Evolutionary conservation across 2,329 filamentous ascomycete species (phyloP), one percentile per base, ranked within the genome.

Genomic region (Fusarium azukiicola): DNA sequence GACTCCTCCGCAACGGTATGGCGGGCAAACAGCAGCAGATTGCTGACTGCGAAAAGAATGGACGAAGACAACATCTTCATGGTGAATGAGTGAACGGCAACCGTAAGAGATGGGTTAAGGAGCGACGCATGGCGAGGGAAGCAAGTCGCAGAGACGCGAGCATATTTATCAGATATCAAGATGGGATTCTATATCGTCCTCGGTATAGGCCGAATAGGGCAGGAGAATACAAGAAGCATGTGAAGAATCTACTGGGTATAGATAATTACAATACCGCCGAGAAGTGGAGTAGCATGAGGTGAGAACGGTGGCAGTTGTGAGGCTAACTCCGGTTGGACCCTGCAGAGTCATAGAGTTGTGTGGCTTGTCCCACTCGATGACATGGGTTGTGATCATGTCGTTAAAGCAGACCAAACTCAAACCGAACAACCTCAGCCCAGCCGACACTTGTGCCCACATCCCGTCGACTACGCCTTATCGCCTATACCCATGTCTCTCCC

Each of bases 341-440:
- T 46, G 38, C 5, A 38, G 10, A 66, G 63, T 23, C 27, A 47
- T 67, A 23, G 44, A 67, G 44, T 49, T 49, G 63, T 47, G 63
- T 47, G 63, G 42, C 63, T 52, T 78, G 75, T 78, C 75, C 75
- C 75, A 78, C 75, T 69, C 77, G 63, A 71, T 75, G 74, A 75
- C 44, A 68, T 49, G 54, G 58, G 36, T 61, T 61, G 10, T 23
- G 36, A 61, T 61, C 56, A 61, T 21, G 32, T 36, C 21, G 56
- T 23, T 46, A 42, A 42, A 40, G 61, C 46, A 64, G 42, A 32
- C 61, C n/a, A 64, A 61, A 64, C 61, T 64, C 61, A 64, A 64
- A 64, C 42, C 61, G 38, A 19, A 64, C 58, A 64, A 64, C 61
- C 21, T 23, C 58, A 46, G 23, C 61, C 61, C 38, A 46, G 44